phyloP scores from a whole-genome alignment of 352 stramenopile genomes.

The Thalassiosira ordinaria region DNA sequence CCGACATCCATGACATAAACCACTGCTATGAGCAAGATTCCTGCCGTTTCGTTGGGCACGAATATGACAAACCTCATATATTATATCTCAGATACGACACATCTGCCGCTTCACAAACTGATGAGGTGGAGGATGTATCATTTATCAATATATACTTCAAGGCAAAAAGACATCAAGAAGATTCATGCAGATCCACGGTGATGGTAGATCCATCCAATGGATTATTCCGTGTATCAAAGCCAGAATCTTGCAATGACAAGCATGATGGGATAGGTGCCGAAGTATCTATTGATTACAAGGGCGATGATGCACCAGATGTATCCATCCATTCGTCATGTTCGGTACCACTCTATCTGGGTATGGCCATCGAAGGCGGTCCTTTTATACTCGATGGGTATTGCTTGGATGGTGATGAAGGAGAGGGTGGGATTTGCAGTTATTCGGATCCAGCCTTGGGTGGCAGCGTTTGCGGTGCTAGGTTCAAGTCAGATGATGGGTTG shows the following conservation, averaged over 20 bases:
- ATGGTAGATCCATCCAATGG: no score
- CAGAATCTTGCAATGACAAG: constrained; percentile 9
- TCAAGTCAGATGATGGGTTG: no score
- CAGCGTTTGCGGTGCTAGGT: not conserved
- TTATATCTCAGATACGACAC: constrained; percentile 10
- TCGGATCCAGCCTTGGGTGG: not conserved
- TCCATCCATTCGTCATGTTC: constrained; percentile 8
- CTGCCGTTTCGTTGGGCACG: constrained; percentile 21
- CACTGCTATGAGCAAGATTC: constrained; percentile 2
- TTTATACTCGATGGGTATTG: constrained; percentile 11
- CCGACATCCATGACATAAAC: not conserved
- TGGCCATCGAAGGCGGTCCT: constrained; percentile 7
- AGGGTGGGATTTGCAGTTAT: constrained; percentile 19
- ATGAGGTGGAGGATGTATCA: not conserved
- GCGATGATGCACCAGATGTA: not conserved
- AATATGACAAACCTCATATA: constrained; percentile 6
- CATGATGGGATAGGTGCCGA: not conserved
- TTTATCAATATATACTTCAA: constrained; percentile 17
- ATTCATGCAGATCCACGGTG: no score
- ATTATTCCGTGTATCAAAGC: constrained; percentile 6
- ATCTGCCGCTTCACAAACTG: no score
- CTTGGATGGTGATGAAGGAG: not conserved
- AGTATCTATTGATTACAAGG: constrained; percentile 12
- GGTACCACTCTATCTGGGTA: constrained; percentile 1
- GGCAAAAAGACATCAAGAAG: not conserved